These are phyloP conservation scores for Mycena filopes DNA, from an alignment of 768 basidiomycete species.

Conservation along the genomic window DNA sequence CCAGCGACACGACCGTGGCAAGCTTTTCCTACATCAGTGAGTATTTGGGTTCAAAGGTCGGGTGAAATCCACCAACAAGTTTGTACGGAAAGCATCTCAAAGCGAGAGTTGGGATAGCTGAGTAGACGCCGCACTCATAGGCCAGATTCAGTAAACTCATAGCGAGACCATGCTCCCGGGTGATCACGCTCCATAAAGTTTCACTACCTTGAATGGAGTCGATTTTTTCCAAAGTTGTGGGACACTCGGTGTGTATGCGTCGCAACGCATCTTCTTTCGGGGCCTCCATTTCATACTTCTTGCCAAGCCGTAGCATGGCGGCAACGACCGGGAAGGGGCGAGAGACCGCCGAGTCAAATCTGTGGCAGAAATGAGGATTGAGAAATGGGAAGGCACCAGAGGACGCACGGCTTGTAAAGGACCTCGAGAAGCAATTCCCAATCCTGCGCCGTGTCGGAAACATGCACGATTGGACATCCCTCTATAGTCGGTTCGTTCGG, in stretches of 20 bases:
- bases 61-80: background rate
- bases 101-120: conserved; percentile 1
- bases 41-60: no score
- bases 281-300: conserved; percentile 15
- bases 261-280: conserved; percentile 3
- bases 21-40: background rate
- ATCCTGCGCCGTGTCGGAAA: conserved; percentile 22
- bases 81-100: background rate
- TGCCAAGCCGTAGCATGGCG: conserved; percentile 17
- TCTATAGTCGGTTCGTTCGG: conserved; percentile 12
- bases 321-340: conserved; percentile 3
- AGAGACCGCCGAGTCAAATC: background rate
- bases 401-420: conserved; percentile 18
- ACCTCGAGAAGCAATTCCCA: conserved; percentile 11
- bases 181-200: background rate
- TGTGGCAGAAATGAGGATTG: background rate
- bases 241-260: conserved; percentile 12
- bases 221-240: no score
- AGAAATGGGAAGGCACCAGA: background rate
- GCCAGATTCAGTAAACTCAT: conserved; percentile 4
- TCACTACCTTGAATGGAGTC: no score
- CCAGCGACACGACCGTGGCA: background rate
- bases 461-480: conserved; percentile 5
- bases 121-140: background rate
- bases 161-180: background rate